Percentiles rank a stretch among this genome's conserved stretches.
These are phyloP conservation scores for Hypoxylon trugodes DNA, from an alignment of 495 filamentous ascomycete species.

Conservation along the genomic window DNA sequence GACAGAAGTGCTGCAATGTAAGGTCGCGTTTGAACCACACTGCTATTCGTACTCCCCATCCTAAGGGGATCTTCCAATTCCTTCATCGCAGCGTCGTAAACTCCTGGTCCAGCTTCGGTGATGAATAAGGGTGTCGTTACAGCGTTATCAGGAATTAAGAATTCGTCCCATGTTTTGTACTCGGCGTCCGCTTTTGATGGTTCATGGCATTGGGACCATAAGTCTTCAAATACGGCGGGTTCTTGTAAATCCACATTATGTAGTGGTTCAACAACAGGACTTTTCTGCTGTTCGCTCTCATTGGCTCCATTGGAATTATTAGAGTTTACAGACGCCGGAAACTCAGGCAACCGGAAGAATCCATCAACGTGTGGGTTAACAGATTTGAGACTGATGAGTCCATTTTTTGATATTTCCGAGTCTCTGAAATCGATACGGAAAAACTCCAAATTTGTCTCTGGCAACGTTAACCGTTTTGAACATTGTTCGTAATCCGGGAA, in stretches of 20 bases:
- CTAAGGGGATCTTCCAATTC: conserved; percentile 41
- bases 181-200: conserved; percentile 45
- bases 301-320: conserved; percentile 42
- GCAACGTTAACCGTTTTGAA: conserved; percentile 47
- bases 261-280: conserved; percentile 34
- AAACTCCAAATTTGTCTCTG: conserved; percentile 30
- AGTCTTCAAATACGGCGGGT: conserved; percentile 52
- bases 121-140: conserved; percentile 69
- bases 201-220: conserved; percentile 62
- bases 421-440: conserved; percentile 21
- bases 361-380: conserved; percentile 36
- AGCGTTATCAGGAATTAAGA: conserved; percentile 52
- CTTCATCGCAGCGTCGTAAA: conserved; percentile 74
- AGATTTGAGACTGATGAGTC: conserved; percentile 15
- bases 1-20: conserved; percentile 71
- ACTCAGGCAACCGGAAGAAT: conserved; percentile 56
- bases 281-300: conserved; percentile 24
- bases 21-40: conserved; percentile 53
- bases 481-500: conserved; percentile 72
- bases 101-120: conserved; percentile 75
- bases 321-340: conserved; percentile 42
- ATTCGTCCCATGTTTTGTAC: conserved; percentile 78
- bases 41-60: conserved; percentile 38
- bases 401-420: conserved; percentile 2
- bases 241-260: conserved; percentile 36